A percentile compares a stretch with the other conserved stretches of the same genome.
Conservation (phyloP, 768 basidiomycete species). For the Cyclocybe aegerita region DNA sequence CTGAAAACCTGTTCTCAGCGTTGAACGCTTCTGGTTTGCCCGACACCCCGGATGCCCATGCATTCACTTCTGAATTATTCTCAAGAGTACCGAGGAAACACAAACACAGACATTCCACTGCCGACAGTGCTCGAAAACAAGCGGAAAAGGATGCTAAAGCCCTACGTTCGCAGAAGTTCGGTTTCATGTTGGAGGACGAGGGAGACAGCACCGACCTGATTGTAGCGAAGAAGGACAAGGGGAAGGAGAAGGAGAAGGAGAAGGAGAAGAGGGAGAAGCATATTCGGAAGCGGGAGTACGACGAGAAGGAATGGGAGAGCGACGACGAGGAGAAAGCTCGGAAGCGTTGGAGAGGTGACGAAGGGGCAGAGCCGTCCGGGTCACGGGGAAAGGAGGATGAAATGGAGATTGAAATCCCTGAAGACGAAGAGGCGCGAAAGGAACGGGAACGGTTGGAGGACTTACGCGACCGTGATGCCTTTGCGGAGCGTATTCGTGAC, state of each 20-base stretch:
- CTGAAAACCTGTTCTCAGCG: slow-evolving; percentile 74
- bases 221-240: slow-evolving; percentile 32
- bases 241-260: slow-evolving; percentile 25
- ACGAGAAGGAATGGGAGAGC: slow-evolving; percentile 85
- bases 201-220: slow-evolving; percentile 40
- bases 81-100: slow-evolving; percentile 73
- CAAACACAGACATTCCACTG: slow-evolving; percentile 59
- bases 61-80: slow-evolving; percentile 79
- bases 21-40: slow-evolving; percentile 81
- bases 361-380: slow-evolving; percentile 25
- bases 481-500: slow-evolving; percentile 82
- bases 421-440: slow-evolving; percentile 70
- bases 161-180: slow-evolving; percentile 71
- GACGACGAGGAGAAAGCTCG: slow-evolving; percentile 80
- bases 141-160: slow-evolving; percentile 76
- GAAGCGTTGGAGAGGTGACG: slow-evolving; percentile 61
- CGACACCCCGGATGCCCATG: slow-evolving; percentile 74
- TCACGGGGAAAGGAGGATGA: slow-evolving; percentile 31
- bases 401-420: slow-evolving; percentile 44
- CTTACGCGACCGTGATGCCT: slow-evolving; percentile 85
- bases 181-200: slow-evolving; percentile 83
- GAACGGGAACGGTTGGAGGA: slow-evolving; percentile 82
- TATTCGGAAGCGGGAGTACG: slow-evolving; percentile 78
- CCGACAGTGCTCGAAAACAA: slow-evolving; percentile 53
- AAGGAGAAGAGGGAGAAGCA: slow-evolving; percentile 63